Evolutionary conservation across 805 yeast species (phyloP).

Genomic region (Ogataea saltuana): DNA sequence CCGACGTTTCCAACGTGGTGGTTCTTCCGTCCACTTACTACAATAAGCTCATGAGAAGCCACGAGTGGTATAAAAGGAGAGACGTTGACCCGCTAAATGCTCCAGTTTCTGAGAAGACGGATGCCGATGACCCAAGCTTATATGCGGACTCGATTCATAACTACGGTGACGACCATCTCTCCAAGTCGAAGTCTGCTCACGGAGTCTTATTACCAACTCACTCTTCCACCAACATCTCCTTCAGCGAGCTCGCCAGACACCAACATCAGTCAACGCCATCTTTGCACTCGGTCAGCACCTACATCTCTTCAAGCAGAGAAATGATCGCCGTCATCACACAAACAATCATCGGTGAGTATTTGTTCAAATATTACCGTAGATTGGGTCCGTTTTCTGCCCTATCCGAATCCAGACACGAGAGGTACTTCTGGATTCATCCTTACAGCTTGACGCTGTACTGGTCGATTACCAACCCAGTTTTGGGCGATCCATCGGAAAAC

Average conservation of each 20-base stretch:
- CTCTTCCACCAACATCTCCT: slow-evolving; percentile 13
- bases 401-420: slow-evolving; percentile 80
- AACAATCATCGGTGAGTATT: slow-evolving; percentile 88
- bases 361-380: slow-evolving; percentile 80
- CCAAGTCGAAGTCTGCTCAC: slow-evolving; percentile 8
- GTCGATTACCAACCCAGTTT: slow-evolving; percentile 78
- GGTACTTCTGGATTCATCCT: slow-evolving; percentile 97
- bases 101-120: slow-evolving; percentile 12
- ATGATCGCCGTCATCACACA: slow-evolving; percentile 88
- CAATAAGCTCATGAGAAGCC: slow-evolving; percentile 52
- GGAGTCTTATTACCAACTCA: slow-evolving; percentile 3
- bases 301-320: slow-evolving; percentile 65
- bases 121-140: slow-evolving; percentile 19
- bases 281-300: slow-evolving; percentile 48
- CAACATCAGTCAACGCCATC: slow-evolving; percentile 25
- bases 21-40: slow-evolving; percentile 67
- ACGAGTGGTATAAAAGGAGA: slow-evolving; percentile 34
- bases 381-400: slow-evolving; percentile 73
- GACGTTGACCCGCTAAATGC: slow-evolving; percentile 14
- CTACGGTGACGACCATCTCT: slow-evolving; percentile 8
- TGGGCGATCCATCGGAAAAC: slow-evolving; percentile 63
- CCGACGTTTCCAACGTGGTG: slow-evolving; percentile 58
- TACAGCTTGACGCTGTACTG: slow-evolving; percentile 88
- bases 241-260: slow-evolving; percentile 18
- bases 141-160: slow-evolving; percentile 30